These are phyloP conservation scores for Phytophthora pinifolia DNA, from an alignment of 352 stramenopile genomes.

Conservation along the genomic window DNA sequence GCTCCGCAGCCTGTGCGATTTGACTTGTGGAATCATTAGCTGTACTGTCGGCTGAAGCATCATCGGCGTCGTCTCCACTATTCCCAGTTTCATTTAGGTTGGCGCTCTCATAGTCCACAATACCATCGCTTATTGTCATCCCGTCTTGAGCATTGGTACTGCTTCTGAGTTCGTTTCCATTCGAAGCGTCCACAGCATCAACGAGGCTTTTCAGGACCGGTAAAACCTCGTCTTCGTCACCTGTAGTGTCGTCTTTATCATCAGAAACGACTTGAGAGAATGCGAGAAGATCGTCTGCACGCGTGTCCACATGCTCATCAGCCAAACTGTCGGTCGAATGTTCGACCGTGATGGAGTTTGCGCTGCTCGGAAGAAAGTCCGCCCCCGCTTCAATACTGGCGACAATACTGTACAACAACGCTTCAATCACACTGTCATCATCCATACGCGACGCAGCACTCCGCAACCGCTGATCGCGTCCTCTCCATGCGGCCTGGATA, in stretches of 20 bases:
- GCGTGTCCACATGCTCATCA: not conserved
- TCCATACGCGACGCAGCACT: conserved; percentile 1
- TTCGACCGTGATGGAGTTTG: too few species aligned
- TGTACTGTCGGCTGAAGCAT: too few species aligned
- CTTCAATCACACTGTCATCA: conserved; percentile 20
- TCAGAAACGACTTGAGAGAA: not conserved
- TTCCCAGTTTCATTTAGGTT: too few species aligned
- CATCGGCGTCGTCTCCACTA: too few species aligned
- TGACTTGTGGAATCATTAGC: too few species aligned
- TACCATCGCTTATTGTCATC: not conserved
- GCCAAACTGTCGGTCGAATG: not conserved
- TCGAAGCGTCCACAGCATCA: not conserved
- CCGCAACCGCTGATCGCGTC: conserved; percentile 9
- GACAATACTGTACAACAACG: conserved; percentile 19
- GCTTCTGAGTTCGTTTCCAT: not conserved
- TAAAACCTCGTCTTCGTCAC: not conserved
- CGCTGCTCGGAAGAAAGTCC: not conserved
- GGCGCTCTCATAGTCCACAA: too few species aligned
- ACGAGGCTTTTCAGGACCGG: conserved; percentile 3
- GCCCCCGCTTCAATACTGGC: conserved; percentile 9
- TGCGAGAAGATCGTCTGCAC: not conserved
- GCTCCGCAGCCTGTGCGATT: too few species aligned
- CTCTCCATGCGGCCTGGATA: conserved; percentile 51
- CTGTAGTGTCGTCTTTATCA: not conserved
- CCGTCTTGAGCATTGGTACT: not conserved